Base-by-base conservation (phyloP, 495 filamentous ascomycete species). In the Penicillium crystallinum region DNA sequence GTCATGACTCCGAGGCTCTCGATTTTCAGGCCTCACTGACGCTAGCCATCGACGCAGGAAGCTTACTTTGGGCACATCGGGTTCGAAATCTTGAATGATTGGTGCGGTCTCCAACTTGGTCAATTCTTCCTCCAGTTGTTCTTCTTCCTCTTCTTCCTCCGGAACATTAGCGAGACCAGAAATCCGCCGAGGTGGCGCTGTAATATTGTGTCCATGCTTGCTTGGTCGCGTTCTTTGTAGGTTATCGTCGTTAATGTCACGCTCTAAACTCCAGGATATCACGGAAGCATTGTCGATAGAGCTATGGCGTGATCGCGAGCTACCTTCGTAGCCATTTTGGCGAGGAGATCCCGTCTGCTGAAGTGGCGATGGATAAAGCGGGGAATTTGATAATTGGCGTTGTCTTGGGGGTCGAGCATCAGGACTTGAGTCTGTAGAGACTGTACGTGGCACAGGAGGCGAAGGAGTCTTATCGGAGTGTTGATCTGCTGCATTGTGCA, bases 241-340 rank as follows among this genome's bases (percentile, higher is more conserved):
- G 25, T 72, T 52, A 49, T 74, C 72, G 8, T 68, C 63, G 34
- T 75, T 67, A 44, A 75, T 59, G 36, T 72, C 67, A n/a, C 74
- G 71, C 31, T 77, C 74, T n/a, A 77, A 40, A 10, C 54, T 57
- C 55, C 62, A 77, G 6, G 72, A 75, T 2, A 69, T 45, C 7
- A 67, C 59, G 2, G 72, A 75, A 4, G 65, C 68, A 46, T 70
- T 68, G 29, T 74, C 71, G 5, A 67, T 40, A 10, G 59, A 68
- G 48, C 60, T 61, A 38, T 61, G 43, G 27, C 60, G 61, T 29
- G 53, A 54, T 10, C 62, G 61, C 6, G 60, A 67, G 46, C 58
- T 67, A 5, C 46, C 49, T 7, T 53, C 36, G 12, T 42, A 39
- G n/a, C 34, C 35, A 22, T 54, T 49, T 11, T 54, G 41, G 3